A percentile compares a stretch with the other conserved stretches of the same genome.
Evolutionary conservation across 345 rosid genomes (phyloP).

Genomic region (Nasturtium officinale): DNA sequence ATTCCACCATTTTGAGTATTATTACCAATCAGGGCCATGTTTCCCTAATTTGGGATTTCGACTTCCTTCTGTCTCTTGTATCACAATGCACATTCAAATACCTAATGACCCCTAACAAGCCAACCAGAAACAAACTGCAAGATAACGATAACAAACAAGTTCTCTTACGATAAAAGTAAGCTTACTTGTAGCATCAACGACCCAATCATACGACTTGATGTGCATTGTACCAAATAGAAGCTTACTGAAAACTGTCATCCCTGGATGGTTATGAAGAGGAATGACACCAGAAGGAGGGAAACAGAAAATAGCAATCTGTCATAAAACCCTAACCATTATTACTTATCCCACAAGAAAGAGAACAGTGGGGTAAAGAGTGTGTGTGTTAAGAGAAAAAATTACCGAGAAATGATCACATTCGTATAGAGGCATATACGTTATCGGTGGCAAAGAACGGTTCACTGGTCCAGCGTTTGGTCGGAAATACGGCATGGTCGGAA

Average conservation of each 20-base stretch:
- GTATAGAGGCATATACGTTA: constrained; percentile 66
- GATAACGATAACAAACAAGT: constrained; percentile 1
- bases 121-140: not conserved
- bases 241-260: constrained; percentile 96
- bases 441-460: constrained; percentile 38
- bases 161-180: constrained; percentile 27
- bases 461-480: not conserved
- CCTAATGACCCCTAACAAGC: constrained; percentile 3
- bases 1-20: not conserved
- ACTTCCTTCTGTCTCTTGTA: not conserved
- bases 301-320: constrained; percentile 91
- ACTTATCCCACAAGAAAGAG: constrained; percentile 29
- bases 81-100: constrained; percentile 1
- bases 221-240: constrained; percentile 92
- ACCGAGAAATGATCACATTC: constrained; percentile 77
- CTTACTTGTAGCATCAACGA: constrained; percentile 50
- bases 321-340: constrained; percentile 28
- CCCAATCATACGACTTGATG: constrained; percentile 96
- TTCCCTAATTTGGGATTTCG: constrained; percentile 6
- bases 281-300: constrained; percentile 84
- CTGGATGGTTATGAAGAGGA: constrained; percentile 97
- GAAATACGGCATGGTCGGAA: constrained; percentile 57
- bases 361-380: not conserved
- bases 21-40: not conserved
- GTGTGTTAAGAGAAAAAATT: constrained; percentile 18